These are phyloP conservation scores for Hemileia vastatrix DNA, from an alignment of 1,284 basidiomycete species.

Conservation along the genomic window DNA sequence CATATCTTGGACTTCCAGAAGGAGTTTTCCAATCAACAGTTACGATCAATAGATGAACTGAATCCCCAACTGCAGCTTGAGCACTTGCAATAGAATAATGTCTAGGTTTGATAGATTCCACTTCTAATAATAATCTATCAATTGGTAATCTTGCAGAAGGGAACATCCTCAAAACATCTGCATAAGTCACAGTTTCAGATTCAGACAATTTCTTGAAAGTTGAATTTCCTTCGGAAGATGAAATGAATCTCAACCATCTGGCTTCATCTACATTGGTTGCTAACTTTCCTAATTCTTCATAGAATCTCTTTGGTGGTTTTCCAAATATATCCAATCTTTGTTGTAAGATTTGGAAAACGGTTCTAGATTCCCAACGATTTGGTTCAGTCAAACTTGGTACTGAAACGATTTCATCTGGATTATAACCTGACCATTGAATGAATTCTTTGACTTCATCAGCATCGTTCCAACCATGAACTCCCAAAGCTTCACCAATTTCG, in stretches of 20 bases:
- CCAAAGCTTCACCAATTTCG: constrained; percentile 90
- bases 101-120: constrained; percentile 65
- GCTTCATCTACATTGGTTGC: constrained; percentile 66
- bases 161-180: constrained; percentile 73
- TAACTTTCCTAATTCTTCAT: constrained; percentile 70
- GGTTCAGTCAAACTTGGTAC: constrained; percentile 55
- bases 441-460: constrained; percentile 76
- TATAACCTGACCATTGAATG: constrained; percentile 80
- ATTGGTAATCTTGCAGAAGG: constrained; percentile 60
- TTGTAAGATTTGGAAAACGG: constrained; percentile 88
- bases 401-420: constrained; percentile 69
- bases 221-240: constrained; percentile 75
- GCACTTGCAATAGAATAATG: constrained; percentile 97
- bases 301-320: constrained; percentile 90
- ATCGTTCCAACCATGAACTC: constrained; percentile 97
- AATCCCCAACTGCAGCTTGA: constrained; percentile 85
- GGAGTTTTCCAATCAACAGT: constrained; percentile 90
- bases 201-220: constrained; percentile 94
- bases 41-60: constrained; percentile 87
- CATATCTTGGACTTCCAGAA: constrained; percentile 66
- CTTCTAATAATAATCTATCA: constrained; percentile 81
- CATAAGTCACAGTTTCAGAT: constrained; percentile 89
- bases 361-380: constrained; percentile 58
- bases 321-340: constrained; percentile 96
- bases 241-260: constrained; percentile 81